Conservation (phyloP, 331 rosid genomes). For the Saraca asoca region DNA sequence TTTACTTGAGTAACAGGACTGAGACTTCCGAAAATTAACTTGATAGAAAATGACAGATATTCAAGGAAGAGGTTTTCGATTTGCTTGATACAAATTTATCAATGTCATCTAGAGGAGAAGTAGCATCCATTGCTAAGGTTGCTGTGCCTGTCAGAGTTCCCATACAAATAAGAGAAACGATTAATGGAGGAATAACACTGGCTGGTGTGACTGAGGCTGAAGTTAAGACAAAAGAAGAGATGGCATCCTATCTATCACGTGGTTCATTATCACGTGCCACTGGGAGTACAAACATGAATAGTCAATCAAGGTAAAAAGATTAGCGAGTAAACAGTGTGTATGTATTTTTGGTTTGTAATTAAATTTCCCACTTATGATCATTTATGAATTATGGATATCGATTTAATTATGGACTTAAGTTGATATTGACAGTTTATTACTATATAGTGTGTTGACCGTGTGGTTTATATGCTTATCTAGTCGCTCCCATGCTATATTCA, state of each 20-base stretch:
- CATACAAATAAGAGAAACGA: slow-evolving; percentile 83
- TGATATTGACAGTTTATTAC: not conserved
- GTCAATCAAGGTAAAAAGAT: slow-evolving; percentile 74
- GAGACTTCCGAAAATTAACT: not conserved
- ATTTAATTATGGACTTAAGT: not conserved
- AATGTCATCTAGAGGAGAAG: slow-evolving; percentile 52
- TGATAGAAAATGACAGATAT: slow-evolving; percentile 57
- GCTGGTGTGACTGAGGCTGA: slow-evolving; percentile 89
- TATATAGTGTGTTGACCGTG: slow-evolving; percentile 14
- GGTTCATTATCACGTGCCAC: slow-evolving; percentile 90
- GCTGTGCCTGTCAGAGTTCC: slow-evolving; percentile 64
- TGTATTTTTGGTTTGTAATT: not conserved
- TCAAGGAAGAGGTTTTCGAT: slow-evolving; percentile 93
- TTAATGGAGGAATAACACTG: slow-evolving; percentile 85
- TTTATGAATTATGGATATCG: not conserved
- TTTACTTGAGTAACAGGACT: not conserved
- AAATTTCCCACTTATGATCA: not conserved
- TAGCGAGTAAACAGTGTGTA: not conserved
- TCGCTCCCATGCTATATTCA: slow-evolving; percentile 94
- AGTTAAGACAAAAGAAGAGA: slow-evolving; percentile 80
- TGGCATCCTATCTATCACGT: slow-evolving; percentile 70
- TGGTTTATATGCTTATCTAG: slow-evolving; percentile 41
- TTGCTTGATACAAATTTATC: slow-evolving; percentile 66
- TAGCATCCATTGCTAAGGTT: slow-evolving; percentile 44
- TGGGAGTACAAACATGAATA: slow-evolving; percentile 92